Percentiles rank a stretch among this genome's conserved stretches.
Conservation (phyloP, 2,329 filamentous ascomycete genomes). For the Penicillium freii region DNA sequence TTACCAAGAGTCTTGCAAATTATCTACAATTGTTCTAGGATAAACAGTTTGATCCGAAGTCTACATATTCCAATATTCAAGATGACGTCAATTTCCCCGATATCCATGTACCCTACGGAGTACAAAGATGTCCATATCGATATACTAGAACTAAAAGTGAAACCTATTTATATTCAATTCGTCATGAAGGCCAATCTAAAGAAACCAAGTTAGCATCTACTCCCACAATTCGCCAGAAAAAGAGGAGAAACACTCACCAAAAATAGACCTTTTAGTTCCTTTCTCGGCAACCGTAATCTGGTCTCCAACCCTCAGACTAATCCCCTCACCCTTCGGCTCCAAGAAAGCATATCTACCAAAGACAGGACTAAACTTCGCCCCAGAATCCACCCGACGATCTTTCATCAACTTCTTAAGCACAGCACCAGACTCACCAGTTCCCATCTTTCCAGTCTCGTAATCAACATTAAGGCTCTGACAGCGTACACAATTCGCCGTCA, state of each 20-base stretch:
- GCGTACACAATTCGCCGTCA: slow-evolving; percentile 69
- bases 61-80: background rate
- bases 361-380: slow-evolving; percentile 64
- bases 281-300: slow-evolving; percentile 53
- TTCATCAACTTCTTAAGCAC: slow-evolving; percentile 68
- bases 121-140: background rate
- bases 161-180: slow-evolving; percentile 12
- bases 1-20: too few relatives aligned
- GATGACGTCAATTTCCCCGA: background rate
- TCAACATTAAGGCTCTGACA: slow-evolving; percentile 71
- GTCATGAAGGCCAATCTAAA: slow-evolving; percentile 37
- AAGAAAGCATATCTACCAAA: slow-evolving; percentile 74
- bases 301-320: slow-evolving; percentile 56
- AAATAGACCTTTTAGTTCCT: slow-evolving; percentile 54
- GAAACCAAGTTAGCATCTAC: slow-evolving; percentile 3
- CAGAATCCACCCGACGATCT: slow-evolving; percentile 68
- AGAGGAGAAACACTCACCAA: slow-evolving; percentile 45
- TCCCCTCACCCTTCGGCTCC: slow-evolving; percentile 33
- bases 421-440: slow-evolving; percentile 56
- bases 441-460: slow-evolving; percentile 62
- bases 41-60: background rate
- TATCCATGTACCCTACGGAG: background rate
- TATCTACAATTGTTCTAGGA: background rate
- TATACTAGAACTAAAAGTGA: background rate
- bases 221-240: background rate